Percentiles rank a stretch among this genome's conserved stretches.
phyloP scores from a whole-genome alignment of 352 stramenopile species.

The Peronospora tabacina region DNA sequence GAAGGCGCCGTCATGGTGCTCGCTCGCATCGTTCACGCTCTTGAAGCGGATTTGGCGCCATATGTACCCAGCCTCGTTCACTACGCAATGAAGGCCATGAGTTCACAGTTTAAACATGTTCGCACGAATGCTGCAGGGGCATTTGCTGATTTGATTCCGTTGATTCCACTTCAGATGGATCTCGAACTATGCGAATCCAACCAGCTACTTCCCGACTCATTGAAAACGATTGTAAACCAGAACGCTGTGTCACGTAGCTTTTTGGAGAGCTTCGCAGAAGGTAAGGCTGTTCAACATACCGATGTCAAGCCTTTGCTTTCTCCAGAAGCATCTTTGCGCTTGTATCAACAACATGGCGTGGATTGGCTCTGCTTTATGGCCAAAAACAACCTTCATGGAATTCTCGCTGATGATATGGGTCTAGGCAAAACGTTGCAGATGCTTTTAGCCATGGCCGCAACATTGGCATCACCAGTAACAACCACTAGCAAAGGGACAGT shows the following conservation, averaged over 20 bases:
- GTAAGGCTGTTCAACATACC: constrained; percentile 42
- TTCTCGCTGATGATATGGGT: constrained; percentile 86
- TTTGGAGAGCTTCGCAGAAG: constrained; percentile 50
- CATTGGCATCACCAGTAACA: constrained; percentile 16
- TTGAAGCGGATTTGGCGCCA: constrained; percentile 33
- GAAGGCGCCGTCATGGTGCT: constrained; percentile 51
- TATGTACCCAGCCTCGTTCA: constrained; percentile 65
- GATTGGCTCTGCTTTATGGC: constrained; percentile 71
- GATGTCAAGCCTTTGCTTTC: constrained; percentile 32
- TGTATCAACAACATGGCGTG: constrained; percentile 76
- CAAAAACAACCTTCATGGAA: constrained; percentile 63
- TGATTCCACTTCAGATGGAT: constrained; percentile 75
- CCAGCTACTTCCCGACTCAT: constrained; percentile 5
- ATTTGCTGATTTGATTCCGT: constrained; percentile 64
- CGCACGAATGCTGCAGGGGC: constrained; percentile 42
- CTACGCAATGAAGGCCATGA: constrained; percentile 65
- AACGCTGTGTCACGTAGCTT: constrained; percentile 64
- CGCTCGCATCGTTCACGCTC: constrained; percentile 34
- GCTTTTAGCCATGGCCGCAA: constrained; percentile 84
- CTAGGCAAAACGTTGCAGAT: constrained; percentile 94
- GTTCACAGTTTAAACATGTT: constrained; percentile 31
- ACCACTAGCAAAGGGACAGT: background rate
- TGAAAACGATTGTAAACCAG: constrained; percentile 29
- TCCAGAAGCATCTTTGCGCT: constrained; percentile 30
- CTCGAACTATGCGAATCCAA: constrained; percentile 18